Conservation (phyloP, 176 grass and related monocot genomes). For the Saccharum officinarum region DNA sequence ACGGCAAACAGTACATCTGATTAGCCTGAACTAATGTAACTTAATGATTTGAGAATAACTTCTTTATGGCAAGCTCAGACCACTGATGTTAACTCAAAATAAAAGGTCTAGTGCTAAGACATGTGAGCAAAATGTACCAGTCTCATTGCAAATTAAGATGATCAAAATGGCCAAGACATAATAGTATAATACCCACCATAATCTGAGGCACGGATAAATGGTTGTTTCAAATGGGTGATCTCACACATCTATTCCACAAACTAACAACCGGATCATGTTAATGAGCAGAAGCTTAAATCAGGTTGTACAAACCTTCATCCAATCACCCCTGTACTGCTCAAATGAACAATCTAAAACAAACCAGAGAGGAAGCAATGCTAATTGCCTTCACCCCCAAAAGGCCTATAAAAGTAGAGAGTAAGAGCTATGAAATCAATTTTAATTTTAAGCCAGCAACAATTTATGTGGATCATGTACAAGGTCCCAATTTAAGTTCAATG, state of each 20-base stretch:
- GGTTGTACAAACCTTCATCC: neutral
- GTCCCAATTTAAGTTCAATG: neutral
- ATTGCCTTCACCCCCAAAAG: neutral
- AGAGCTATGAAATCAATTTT: neutral
- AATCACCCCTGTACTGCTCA: neutral
- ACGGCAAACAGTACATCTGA: neutral
- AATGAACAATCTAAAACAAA: conserved; percentile 25
- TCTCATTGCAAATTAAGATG: neutral
- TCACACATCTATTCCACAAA: neutral
- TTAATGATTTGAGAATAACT: neutral
- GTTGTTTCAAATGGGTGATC: neutral
- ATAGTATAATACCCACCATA: neutral
- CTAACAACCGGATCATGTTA: neutral
- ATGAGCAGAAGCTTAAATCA: neutral
- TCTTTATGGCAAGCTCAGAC: conserved; percentile 4
- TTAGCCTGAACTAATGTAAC: neutral
- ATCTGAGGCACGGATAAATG: neutral
- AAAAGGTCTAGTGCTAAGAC: neutral
- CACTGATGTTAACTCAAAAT: conserved; percentile 12
- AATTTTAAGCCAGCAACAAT: neutral
- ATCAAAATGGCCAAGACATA: neutral
- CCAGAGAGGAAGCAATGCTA: neutral
- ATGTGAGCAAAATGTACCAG: neutral
- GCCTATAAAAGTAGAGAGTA: neutral
- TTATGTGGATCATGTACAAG: neutral